Evolutionary conservation across 2,329 filamentous ascomycete genomes (phyloP).

Genomic region (Trichoderma hamatum): DNA sequence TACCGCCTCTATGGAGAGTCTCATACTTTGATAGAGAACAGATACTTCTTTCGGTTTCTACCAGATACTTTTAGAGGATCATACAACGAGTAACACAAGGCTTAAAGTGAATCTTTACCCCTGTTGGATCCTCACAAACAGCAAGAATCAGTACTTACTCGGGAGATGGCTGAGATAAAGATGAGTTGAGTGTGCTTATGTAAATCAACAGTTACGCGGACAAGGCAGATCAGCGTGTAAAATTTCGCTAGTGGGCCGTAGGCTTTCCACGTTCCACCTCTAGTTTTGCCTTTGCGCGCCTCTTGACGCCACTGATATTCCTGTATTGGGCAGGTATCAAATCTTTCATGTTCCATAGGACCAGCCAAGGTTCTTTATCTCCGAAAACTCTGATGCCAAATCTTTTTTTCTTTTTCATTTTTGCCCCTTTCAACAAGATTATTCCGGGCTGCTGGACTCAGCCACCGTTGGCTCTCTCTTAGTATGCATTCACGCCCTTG

Average conservation of each 20-base stretch:
- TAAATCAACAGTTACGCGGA: neutral
- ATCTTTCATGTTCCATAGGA: neutral
- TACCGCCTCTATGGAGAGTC: too few relatives aligned
- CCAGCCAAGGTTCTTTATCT: neutral
- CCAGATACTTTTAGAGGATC: too few relatives aligned
- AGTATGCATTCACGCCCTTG: neutral
- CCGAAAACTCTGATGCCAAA: neutral
- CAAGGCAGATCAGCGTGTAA: neutral
- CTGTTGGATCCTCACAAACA: too few relatives aligned
- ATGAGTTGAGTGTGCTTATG: neutral
- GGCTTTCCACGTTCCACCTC: neutral
- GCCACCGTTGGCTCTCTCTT: neutral
- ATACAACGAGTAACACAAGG: too few relatives aligned
- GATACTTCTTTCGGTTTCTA: too few relatives aligned
- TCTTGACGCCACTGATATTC: neutral
- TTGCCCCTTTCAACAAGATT: neutral
- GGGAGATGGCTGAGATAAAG: too few relatives aligned
- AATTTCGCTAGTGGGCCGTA: neutral
- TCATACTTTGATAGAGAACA: too few relatives aligned
- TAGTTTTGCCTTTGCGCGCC: neutral
- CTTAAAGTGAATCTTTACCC: too few relatives aligned
- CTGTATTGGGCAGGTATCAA: neutral
- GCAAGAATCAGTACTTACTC: neutral
- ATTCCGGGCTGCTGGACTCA: neutral
- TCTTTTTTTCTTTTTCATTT: neutral